Evolutionary conservation across 805 yeast genomes (phyloP), one percentile per base, ranked within the genome.

Genomic region (Wickerhamomyces sydowiorum): DNA sequence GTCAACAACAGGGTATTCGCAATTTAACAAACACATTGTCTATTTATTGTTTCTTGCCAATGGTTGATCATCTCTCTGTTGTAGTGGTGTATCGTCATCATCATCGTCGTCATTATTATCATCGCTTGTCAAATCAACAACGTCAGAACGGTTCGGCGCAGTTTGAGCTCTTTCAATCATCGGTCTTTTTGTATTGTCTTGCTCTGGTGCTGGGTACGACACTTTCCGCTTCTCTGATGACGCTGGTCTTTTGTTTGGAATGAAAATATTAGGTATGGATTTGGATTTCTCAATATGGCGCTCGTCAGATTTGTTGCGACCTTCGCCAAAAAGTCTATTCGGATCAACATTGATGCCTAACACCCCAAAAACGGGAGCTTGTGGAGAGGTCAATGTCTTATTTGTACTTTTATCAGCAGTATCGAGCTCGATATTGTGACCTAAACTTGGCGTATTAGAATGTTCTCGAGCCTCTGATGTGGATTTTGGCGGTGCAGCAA

Each of bases 111-210:
- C 29, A 20, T 5, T 20, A 4, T 15, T 22, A 12, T 21, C 33
- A 23, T 40, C 43, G 15, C 43, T 40, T 14, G 43, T 40, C 25
- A 40, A 24, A 22, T 40, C 43, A 30, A 40, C 29, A 14, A 40
- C 39, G 21, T 33, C 12, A 27, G 13, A 27, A 18, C 15, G 13
- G 13, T 20, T 14, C 15, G 21, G 15, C 14, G n/a, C 24, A 29
- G 13, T 15, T 7, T 19, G 37, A 15, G 20, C 33, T 39, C 21
- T 39, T 39, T 33, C 33, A 14, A 12, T 27, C n/a, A 13, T 27
- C 7, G 30, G 30, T 13, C 15, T 27, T 14, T 27, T 27, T 6
- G 25, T 28, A n/a, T 28, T 28, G 17, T n/a, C 18, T n/a, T 28
- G 4, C 9, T 28, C 30, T 7, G 30, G 30, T 14, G 30, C 30